Conservation (phyloP, 1,139 yeast species). For the Pichia inconspicua region DNA sequence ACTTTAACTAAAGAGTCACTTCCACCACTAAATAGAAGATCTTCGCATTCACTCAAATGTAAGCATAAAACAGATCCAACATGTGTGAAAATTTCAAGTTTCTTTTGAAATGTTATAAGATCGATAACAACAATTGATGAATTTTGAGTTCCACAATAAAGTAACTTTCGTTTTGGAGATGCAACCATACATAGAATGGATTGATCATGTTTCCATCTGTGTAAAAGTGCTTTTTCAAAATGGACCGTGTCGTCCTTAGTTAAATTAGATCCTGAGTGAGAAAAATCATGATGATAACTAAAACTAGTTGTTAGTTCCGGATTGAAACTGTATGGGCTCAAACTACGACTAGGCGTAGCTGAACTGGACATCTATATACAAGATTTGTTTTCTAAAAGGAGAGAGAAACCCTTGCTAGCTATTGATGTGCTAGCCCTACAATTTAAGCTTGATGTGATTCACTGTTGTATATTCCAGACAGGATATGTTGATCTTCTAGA, state of each 20-base stretch:
- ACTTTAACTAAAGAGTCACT: slow-evolving; percentile 83
- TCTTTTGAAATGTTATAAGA: slow-evolving; percentile 51
- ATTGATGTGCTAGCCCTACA: too few species aligned
- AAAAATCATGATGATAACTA: slow-evolving; percentile 13
- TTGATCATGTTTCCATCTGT: slow-evolving; percentile 67
- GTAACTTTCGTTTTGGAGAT: slow-evolving; percentile 46
- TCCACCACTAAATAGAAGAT: slow-evolving; percentile 72
- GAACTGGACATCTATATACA: neutral
- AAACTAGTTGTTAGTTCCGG: slow-evolving; percentile 3
- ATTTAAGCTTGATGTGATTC: too few species aligned
- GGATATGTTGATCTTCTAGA: neutral
- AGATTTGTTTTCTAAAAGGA: too few species aligned
- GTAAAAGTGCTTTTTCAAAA: slow-evolving; percentile 32
- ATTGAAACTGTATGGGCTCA: slow-evolving; percentile 5
- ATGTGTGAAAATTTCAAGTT: slow-evolving; percentile 46
- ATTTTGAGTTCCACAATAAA: slow-evolving; percentile 92
- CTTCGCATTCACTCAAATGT: slow-evolving; percentile 50
- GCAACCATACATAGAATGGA: slow-evolving; percentile 75
- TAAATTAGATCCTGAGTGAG: slow-evolving; percentile 2
- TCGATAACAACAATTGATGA: slow-evolving; percentile 74
- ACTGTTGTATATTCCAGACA: neutral
- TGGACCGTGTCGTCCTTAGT: slow-evolving; percentile 12
- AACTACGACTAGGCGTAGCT: slow-evolving; percentile 3
- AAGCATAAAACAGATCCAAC: slow-evolving; percentile 62
- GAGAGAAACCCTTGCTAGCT: neutral